Percentiles rank a stretch among this genome's conserved stretches.
phyloP scores from a whole-genome alignment of 2,329 filamentous ascomycete species.

The Hymenoscyphus albidus region DNA sequence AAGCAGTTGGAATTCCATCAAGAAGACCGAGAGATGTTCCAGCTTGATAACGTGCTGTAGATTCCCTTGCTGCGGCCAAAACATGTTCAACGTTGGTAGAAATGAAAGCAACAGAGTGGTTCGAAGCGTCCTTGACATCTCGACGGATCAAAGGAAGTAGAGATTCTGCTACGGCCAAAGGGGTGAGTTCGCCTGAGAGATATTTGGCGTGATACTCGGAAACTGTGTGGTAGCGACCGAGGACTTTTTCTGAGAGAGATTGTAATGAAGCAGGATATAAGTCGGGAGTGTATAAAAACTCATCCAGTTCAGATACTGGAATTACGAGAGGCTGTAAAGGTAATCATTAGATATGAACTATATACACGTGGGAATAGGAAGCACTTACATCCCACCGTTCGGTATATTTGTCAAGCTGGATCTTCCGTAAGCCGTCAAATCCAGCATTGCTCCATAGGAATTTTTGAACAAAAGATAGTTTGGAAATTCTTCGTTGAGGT shows the following conservation, averaged over 20 bases:
- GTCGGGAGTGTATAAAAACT: slow-evolving; percentile 25
- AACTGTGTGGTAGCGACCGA: slow-evolving; percentile 61
- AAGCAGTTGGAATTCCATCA: slow-evolving; percentile 77
- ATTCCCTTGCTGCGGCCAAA: slow-evolving; percentile 65
- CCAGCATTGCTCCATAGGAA: slow-evolving; percentile 67
- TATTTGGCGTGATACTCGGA: slow-evolving; percentile 77
- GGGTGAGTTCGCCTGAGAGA: slow-evolving; percentile 64
- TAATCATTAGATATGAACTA: slow-evolving; percentile 10
- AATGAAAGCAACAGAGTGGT: slow-evolving; percentile 71
- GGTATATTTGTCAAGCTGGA: slow-evolving; percentile 44
- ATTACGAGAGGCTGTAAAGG: slow-evolving; percentile 51
- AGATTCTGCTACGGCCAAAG: slow-evolving; percentile 65
- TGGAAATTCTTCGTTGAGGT: slow-evolving; percentile 48
- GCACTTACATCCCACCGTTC: slow-evolving; percentile 47
- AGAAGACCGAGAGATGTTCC: slow-evolving; percentile 64
- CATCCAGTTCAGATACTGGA: slow-evolving; percentile 32
- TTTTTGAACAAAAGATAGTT: slow-evolving; percentile 57
- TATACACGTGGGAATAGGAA: not conserved
- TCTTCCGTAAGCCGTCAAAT: slow-evolving; percentile 46
- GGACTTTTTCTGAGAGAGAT: slow-evolving; percentile 40
- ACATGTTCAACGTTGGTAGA: slow-evolving; percentile 60
- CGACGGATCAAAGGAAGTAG: slow-evolving; percentile 68
- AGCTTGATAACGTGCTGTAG: slow-evolving; percentile 66
- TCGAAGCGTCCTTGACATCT: slow-evolving; percentile 48
- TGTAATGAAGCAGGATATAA: slow-evolving; percentile 42